phyloP scores from a whole-genome alignment of 345 rosid genomes.

The Orychophragmus violaceus region DNA sequence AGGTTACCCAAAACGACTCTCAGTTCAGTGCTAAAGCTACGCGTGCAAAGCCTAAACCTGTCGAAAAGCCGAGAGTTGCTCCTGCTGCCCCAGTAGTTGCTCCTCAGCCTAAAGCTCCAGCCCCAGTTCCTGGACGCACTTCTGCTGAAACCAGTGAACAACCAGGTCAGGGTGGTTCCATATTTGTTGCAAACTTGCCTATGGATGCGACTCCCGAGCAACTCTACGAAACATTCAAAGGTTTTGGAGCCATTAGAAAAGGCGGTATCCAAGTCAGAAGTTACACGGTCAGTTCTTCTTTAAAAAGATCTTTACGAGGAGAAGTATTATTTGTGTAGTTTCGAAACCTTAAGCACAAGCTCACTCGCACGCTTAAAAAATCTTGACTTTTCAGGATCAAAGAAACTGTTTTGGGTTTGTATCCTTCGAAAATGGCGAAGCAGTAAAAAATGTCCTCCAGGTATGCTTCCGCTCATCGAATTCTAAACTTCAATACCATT shows the following conservation, averaged over 20 bases:
- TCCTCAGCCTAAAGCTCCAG: not conserved
- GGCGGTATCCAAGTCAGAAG: constrained; percentile 33
- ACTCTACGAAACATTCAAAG: constrained; percentile 21
- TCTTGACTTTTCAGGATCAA: not conserved
- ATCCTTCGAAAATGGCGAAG: constrained; percentile 55
- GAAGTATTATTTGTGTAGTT: not conserved
- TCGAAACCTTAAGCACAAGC: not conserved
- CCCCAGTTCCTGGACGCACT: not conserved
- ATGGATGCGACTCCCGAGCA: constrained; percentile 22
- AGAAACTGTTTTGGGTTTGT: constrained; percentile 68
- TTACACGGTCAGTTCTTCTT: constrained; percentile 13
- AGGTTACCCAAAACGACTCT: constrained; percentile 13
- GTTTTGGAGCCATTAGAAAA: constrained; percentile 20
- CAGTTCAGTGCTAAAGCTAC: not conserved
- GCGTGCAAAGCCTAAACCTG: constrained; percentile 15
- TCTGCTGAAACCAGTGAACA: not conserved
- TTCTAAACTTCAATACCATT: not conserved
- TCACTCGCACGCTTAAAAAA: constrained; percentile 25
- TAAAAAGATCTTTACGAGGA: not conserved
- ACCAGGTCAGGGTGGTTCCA: constrained; percentile 3
- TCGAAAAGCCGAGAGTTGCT: not conserved
- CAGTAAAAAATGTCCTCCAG: constrained; percentile 53
- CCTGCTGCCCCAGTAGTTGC: not conserved
- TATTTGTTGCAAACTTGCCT: constrained; percentile 30
- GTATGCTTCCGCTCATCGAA: constrained; percentile 26